phyloP scores from a whole-genome alignment of 2,329 filamentous ascomycete genomes.

The Diaporthe velutina region DNA sequence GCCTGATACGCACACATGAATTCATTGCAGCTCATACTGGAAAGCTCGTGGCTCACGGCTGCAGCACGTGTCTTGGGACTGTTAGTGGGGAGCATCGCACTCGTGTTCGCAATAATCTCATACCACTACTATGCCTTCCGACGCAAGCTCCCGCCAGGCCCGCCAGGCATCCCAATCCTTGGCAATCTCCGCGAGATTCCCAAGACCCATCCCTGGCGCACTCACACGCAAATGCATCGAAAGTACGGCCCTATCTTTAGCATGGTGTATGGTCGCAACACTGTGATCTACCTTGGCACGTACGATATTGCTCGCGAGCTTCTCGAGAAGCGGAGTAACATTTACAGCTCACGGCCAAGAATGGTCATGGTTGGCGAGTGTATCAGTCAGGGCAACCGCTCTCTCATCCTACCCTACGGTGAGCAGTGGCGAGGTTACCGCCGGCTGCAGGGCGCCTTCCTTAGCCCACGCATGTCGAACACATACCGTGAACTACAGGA shows the following conservation, averaged over 20 bases:
- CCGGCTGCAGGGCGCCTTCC: conserved; percentile 57
- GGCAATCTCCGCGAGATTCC: conserved; percentile 67
- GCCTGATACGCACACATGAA: neutral
- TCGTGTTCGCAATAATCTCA: neutral
- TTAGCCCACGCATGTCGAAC: conserved; percentile 57
- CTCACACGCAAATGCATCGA: conserved; percentile 1
- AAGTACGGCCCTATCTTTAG: conserved; percentile 20
- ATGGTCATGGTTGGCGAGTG: conserved; percentile 10
- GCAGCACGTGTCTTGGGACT: neutral
- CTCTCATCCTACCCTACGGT: conserved; percentile 46
- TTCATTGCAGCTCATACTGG: neutral
- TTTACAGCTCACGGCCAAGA: conserved; percentile 61
- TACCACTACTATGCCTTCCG: conserved; percentile 7
- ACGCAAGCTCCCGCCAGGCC: conserved; percentile 56
- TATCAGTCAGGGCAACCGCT: conserved; percentile 7
- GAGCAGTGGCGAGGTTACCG: conserved; percentile 51
- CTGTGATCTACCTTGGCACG: conserved; percentile 1
- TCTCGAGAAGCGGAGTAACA: conserved; percentile 62
- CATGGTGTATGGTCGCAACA: conserved; percentile 1
- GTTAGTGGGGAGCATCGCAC: neutral
- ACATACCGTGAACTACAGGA: conserved; percentile 65
- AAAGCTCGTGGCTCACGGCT: neutral
- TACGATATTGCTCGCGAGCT: conserved; percentile 53
- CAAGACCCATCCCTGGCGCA: conserved; percentile 36
- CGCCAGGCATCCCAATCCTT: conserved; percentile 62